Evolutionary conservation across 2,329 filamentous ascomycete species (phyloP).

Genomic region (Cladophialophora yegresii): DNA sequence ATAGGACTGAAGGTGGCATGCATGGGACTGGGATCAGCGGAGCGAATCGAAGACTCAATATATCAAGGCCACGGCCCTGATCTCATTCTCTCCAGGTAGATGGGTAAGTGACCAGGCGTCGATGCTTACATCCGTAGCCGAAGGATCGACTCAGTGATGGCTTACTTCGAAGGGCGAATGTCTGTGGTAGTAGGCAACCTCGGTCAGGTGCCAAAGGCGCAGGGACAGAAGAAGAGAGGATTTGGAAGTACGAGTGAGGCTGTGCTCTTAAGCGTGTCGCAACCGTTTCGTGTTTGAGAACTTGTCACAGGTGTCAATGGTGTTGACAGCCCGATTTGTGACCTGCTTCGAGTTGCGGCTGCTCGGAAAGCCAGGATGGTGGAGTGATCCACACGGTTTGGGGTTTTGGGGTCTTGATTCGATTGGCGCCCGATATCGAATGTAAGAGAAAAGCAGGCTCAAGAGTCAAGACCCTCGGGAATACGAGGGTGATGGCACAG

Average conservation of each 20-base stretch:
- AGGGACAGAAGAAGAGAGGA: constrained; percentile 9
- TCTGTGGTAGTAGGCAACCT: neutral
- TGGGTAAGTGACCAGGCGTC: constrained; percentile 5
- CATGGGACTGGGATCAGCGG: neutral
- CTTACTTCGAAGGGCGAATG: neutral
- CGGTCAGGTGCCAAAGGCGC: neutral
- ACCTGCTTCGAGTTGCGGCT: constrained; percentile 6
- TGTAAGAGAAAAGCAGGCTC: neutral
- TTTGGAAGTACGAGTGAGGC: constrained; percentile 25
- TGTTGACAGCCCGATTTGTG: neutral
- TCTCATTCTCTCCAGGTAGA: neutral
- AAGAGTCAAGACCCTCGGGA: neutral
- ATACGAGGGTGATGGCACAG: constrained; percentile 16
- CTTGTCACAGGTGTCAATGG: constrained; percentile 14
- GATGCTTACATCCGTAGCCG: constrained; percentile 21
- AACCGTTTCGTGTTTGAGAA: constrained; percentile 24
- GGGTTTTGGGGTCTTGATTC: neutral
- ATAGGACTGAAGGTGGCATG: neutral
- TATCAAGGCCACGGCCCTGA: constrained; percentile 3
- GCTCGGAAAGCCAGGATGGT: constrained; percentile 18
- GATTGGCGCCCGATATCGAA: constrained; percentile 4
- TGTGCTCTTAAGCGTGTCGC: constrained; percentile 20
- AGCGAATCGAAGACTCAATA: neutral
- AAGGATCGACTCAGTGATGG: constrained; percentile 4
- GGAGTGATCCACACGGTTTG: constrained; percentile 11